These are phyloP conservation scores for Coniosporium tulheliwenetii DNA, from an alignment of 2,329 filamentous ascomycete species.

Conservation along the genomic window DNA sequence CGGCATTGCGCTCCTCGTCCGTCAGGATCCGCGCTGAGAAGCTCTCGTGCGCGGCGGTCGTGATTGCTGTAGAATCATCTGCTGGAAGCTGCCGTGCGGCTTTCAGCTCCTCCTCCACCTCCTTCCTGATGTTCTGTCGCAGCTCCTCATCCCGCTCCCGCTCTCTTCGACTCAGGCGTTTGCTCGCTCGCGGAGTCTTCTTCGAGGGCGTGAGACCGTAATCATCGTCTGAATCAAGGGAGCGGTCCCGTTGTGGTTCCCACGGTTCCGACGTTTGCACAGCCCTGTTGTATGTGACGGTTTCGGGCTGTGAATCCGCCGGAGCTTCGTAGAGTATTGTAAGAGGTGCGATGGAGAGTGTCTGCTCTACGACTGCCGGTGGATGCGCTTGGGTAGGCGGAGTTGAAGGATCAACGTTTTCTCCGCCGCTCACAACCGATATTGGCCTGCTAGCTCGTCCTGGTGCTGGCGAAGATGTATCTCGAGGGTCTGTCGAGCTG, in stretches of 20 bases:
- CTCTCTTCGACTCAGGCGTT: constrained; percentile 63
- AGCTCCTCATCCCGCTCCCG: constrained; percentile 80
- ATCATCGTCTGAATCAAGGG: constrained; percentile 46
- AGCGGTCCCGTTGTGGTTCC: constrained; percentile 36
- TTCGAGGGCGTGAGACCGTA: constrained; percentile 38
- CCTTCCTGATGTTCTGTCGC: constrained; percentile 64
- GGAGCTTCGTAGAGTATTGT: constrained; percentile 70
- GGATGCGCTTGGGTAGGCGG: constrained; percentile 12
- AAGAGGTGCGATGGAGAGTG: constrained; percentile 56
- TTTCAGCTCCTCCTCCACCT: constrained; percentile 85
- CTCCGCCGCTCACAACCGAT: constrained; percentile 68
- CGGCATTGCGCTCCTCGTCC: constrained; percentile 73
- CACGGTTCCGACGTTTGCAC: constrained; percentile 80
- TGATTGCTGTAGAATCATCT: constrained; percentile 25
- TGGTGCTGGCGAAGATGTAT: constrained; percentile 21
- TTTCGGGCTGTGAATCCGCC: constrained; percentile 54
- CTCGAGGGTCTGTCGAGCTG: constrained; percentile 46
- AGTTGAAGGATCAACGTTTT: constrained; percentile 27
- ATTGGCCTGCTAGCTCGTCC: constrained; percentile 58
- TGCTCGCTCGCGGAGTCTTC: constrained; percentile 40
- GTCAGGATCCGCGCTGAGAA: constrained; percentile 71
- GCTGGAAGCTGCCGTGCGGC: constrained; percentile 39
- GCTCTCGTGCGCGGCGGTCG: constrained; percentile 29
- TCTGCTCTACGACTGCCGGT: constrained; percentile 43
- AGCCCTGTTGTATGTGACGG: constrained; percentile 93